Base-by-base conservation (phyloP, 2,329 filamentous ascomycete species). In the Colletotrichum limetticola region DNA sequence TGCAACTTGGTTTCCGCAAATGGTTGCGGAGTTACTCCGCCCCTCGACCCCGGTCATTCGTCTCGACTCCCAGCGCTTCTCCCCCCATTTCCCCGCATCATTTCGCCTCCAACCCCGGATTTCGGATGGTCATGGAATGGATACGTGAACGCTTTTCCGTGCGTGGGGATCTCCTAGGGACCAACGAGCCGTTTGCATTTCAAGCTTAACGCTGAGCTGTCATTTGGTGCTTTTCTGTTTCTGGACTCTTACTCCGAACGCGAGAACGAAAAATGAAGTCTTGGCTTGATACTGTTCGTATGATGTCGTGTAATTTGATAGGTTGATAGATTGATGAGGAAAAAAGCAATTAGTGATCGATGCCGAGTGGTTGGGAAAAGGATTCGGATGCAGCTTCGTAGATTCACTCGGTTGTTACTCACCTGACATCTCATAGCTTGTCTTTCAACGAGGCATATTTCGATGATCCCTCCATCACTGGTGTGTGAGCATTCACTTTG, bases 11-110 rank as follows among this genome's bases (percentile, higher is more conserved):
- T 22, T 26, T 35, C 14, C 49, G 28, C 26, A 9, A 58, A 35
- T 71, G 35, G 35, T 42, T 42, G 63, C 55, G 68, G 64, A 57
- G 58, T 65, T 65, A 37, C 68, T 71, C 68, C 64, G 68, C 68
- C 35, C 28, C 58, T 28, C 22, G 14, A 71, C 68, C 68, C 69
- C 52, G n/a, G 69, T 32, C 35, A n/a, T n/a, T 19, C 8, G 42
- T 49, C 42, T 49, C 42, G 19, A 49, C 37, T n/a, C 8, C 42
- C 5, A 14, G 12, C 14, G 0, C 14, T 37, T 57, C 28, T 12
- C 9, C 26, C 22, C 60, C 28, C 6, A 4, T 12, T 64, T 52
- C 69, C 69, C 65, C 69, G 69, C 69, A 72, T 42, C 24, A 59
- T 68, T 58, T 68, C 53, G 37, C 52, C 49, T 53, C 57, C 22